These are phyloP conservation scores for Dicorynia guianensis DNA, from an alignment of 306 rosid species.

Conservation along the genomic window DNA sequence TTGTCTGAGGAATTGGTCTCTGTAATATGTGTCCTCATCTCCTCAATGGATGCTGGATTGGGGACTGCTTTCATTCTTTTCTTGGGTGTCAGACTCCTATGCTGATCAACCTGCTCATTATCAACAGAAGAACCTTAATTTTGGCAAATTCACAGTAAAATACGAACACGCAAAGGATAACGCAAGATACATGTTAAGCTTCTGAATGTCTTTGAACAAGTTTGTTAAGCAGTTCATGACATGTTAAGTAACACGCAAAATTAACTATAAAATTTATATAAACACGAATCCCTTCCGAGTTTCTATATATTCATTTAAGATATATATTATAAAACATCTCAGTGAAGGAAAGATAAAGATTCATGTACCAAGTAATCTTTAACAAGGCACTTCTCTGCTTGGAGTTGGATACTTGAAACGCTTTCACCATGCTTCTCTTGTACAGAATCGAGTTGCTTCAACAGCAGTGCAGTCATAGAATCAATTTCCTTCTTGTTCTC, in stretches of 20 bases:
- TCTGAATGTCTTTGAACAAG: neutral
- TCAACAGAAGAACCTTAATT: neutral
- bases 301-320: neutral
- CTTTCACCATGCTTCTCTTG: constrained; percentile 65
- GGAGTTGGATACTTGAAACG: constrained; percentile 57
- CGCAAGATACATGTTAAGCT: neutral
- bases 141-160: constrained; percentile 1
- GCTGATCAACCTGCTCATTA: constrained; percentile 66
- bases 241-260: neutral
- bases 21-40: constrained; percentile 67
- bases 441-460: constrained; percentile 61
- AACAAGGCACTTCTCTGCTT: constrained; percentile 69
- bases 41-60: constrained; percentile 65
- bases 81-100: constrained; percentile 44
- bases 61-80: constrained; percentile 63
- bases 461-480: constrained; percentile 53
- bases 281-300: neutral
- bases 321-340: neutral
- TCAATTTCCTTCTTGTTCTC: constrained; percentile 76
- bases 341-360: constrained; percentile 13
- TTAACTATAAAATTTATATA: neutral
- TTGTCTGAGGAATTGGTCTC: constrained; percentile 51
- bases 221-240: neutral
- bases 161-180: neutral
- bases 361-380: constrained; percentile 73